Conservation (phyloP, 768 basidiomycete genomes). For the Tulasnella sp. region DNA sequence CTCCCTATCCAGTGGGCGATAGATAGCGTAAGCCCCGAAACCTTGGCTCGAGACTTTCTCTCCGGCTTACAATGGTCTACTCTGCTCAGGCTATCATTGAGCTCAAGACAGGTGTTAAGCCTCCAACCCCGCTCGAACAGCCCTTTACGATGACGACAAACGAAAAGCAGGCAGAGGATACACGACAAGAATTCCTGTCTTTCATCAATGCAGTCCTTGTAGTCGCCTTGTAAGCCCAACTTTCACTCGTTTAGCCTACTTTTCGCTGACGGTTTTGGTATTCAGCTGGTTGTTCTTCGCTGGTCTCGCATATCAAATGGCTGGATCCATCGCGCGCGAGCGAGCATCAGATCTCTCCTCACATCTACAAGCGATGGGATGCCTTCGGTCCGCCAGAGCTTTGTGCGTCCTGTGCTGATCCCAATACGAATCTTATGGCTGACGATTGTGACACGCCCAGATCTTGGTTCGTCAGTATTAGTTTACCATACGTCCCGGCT, state of each 20-base stretch:
- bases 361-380: constrained; percentile 73
- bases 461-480: constrained; percentile 57
- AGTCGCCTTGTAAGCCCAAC: constrained; percentile 44
- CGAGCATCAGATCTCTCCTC: constrained; percentile 51
- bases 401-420: constrained; percentile 29
- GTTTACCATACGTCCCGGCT: constrained; percentile 58
- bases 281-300: constrained; percentile 55
- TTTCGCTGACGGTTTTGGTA: background rate
- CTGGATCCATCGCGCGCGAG: constrained; percentile 57
- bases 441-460: constrained; percentile 17
- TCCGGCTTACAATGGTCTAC: background rate
- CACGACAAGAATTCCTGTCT: constrained; percentile 38
- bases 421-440: constrained; percentile 1
- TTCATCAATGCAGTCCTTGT: constrained; percentile 36
- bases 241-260: background rate
- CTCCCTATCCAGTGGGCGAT: constrained; percentile 69
- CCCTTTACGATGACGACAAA: constrained; percentile 61
- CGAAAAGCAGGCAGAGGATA: constrained; percentile 41
- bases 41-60: background rate
- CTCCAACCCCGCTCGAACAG: constrained; percentile 57
- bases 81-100: constrained; percentile 55
- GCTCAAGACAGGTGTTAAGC: constrained; percentile 44
- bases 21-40: constrained; percentile 40
- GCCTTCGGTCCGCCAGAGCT: constrained; percentile 56
- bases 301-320: constrained; percentile 67